Base-by-base conservation (phyloP, 1,139 yeast genomes). In the Pichia sp. region DNA sequence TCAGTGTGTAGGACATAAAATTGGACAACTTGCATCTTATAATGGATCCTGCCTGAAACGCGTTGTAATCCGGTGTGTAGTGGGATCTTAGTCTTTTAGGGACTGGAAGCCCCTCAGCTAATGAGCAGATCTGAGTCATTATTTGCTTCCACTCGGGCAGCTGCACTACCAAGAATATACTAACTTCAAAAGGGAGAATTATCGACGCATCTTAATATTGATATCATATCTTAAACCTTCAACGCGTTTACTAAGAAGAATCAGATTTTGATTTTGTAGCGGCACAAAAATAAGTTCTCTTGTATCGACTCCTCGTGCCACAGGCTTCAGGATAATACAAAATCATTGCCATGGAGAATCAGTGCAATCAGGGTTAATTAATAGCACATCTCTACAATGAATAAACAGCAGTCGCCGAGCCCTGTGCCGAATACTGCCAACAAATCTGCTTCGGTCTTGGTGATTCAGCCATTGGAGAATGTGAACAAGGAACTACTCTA, bases 1-100 rank as follows among this genome's bases (percentile, higher is more conserved):
- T 87, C 52, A 80, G 73, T 2, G 83, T 70, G 65, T 91, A 91
- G 0, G 96, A 89, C 62, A 95, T 90, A 72, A 91, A 91, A 67
- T 91, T 87, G 55, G 69, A 70, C 54, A 90, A 78, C 52, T 74
- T 76, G 30, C 90, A 83, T 44, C 79, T 74, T n/a, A 85, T 67
- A 47, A 91, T 79, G 42, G 86, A 77, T 0, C 97, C 98, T 0
- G 87, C 71, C 13, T 52, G 49, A 53, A 58, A 68, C 34, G 52
- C 48, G n/a, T 54, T 37, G 16, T 60, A 49, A 42, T 62, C 60
- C 1, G 57, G 59, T 1, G 30, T 43, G 34, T 48, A 51, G 1
- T 46, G 26, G 2, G 45, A 25, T 41, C 58, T 61, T 28, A 60
- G 42, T 39, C 61, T 55, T 47, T 63, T 59, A 16, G 63, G 60